Evolutionary conservation across 257 asterid genomes (phyloP).

Genomic region (Prunella vulgaris): DNA sequence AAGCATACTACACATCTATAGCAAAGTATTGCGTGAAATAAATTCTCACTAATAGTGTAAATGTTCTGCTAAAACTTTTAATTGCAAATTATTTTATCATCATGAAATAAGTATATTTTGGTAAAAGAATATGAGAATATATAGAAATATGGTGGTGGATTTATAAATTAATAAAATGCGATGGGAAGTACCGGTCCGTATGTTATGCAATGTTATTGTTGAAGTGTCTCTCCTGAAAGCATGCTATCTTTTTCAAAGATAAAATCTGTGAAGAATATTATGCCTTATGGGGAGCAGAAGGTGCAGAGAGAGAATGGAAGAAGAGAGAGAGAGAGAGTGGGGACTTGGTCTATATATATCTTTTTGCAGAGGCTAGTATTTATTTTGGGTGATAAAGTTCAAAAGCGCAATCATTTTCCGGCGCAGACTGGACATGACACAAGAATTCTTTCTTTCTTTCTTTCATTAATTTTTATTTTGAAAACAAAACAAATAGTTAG

Average conservation of each 20-base stretch:
- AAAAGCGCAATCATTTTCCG: constrained; percentile 80
- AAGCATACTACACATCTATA: too few species aligned
- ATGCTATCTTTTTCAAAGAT: constrained; percentile 5
- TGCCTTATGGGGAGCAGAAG: not conserved
- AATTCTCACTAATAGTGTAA: too few species aligned
- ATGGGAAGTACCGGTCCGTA: not conserved
- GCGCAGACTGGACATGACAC: constrained; percentile 48
- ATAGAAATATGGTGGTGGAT: not conserved
- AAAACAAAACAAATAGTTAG: too few species aligned
- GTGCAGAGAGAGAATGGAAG: not conserved
- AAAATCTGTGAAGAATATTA: constrained; percentile 12
- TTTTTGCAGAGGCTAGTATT: constrained; percentile 27
- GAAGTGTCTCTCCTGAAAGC: not conserved
- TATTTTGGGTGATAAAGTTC: constrained; percentile 39
- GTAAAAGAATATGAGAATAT: too few species aligned
- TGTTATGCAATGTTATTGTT: not conserved
- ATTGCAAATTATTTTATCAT: too few species aligned
- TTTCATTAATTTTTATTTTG: too few species aligned
- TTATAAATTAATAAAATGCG: not conserved
- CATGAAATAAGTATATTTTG: too few species aligned
- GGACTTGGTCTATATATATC: not conserved
- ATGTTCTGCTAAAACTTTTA: too few species aligned
- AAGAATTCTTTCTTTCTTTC: constrained; percentile 12
- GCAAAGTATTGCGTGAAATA: too few species aligned
- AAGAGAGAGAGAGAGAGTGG: constrained; percentile 14